phyloP scores from a whole-genome alignment of 2,329 filamentous ascomycete species.

The Xylariales sp. region DNA sequence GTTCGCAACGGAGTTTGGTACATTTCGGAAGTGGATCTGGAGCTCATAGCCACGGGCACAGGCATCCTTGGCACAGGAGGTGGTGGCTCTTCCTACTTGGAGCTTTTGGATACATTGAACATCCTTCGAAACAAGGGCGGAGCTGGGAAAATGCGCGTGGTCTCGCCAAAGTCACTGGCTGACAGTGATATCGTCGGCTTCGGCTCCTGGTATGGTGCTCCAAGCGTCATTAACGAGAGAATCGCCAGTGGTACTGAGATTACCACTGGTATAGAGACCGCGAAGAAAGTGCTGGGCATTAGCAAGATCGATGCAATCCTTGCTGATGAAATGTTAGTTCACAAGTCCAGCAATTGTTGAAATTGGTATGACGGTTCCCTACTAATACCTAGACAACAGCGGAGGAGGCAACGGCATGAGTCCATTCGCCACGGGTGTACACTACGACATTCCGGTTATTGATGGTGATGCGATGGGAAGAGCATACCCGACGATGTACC shows the following conservation, averaged over 20 bases:
- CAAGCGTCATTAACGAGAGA: slow-evolving; percentile 4
- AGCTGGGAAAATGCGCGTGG: not conserved
- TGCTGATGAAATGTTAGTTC: slow-evolving; percentile 1
- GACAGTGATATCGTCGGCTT: slow-evolving; percentile 1
- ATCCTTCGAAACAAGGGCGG: not conserved
- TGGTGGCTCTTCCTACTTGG: not conserved
- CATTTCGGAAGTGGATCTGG: slow-evolving; percentile 2
- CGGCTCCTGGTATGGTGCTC: slow-evolving; percentile 3
- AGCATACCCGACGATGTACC: slow-evolving; percentile 5
- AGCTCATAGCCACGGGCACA: slow-evolving; percentile 1
- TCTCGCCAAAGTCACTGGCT: not conserved
- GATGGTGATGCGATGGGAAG: slow-evolving; percentile 5
- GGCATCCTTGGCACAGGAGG: slow-evolving; percentile 5
- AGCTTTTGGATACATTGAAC: slow-evolving; percentile 1
- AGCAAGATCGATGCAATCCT: not conserved
- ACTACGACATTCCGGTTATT: slow-evolving; percentile 1
- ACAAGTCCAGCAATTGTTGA: too few species aligned
- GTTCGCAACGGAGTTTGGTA: slow-evolving; percentile 3
- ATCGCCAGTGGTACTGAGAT: slow-evolving; percentile 2
- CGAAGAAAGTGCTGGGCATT: slow-evolving; percentile 1
- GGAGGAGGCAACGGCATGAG: slow-evolving; percentile 2
- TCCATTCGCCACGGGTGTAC: not conserved
- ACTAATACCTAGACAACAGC: too few species aligned
- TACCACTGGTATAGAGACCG: not conserved
- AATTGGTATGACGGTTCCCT: not conserved